phyloP scores from a whole-genome alignment of 2,329 filamentous ascomycete species.

The Myriangium duriaei region DNA sequence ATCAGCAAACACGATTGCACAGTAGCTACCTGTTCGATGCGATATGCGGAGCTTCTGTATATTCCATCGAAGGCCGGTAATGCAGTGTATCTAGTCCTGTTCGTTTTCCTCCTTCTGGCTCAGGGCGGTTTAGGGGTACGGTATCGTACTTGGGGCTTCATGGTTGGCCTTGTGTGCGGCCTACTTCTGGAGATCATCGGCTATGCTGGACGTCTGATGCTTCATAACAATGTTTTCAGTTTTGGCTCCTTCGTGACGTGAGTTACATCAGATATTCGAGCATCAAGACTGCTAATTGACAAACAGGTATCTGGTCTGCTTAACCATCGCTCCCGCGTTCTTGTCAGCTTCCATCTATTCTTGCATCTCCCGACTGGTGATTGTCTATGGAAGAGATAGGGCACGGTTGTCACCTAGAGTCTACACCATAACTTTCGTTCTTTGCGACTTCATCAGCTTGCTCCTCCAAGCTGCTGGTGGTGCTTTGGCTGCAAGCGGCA shows the following conservation, averaged over 20 bases:
- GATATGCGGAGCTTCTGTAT: constrained; percentile 38
- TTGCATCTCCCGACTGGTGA: constrained; percentile 43
- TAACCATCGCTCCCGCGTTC: constrained; percentile 46
- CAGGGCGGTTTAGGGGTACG: constrained; percentile 39
- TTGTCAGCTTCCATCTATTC: constrained; percentile 44
- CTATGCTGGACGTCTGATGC: constrained; percentile 42
- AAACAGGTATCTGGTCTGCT: constrained; percentile 39
- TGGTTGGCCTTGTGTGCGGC: constrained; percentile 37
- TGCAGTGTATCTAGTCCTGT: constrained; percentile 40
- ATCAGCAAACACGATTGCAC: constrained; percentile 14
- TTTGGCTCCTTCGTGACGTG: constrained; percentile 39
- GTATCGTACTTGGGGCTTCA: constrained; percentile 45
- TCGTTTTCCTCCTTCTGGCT: constrained; percentile 34
- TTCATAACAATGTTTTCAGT: constrained; percentile 41
- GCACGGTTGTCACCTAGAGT: constrained; percentile 13
- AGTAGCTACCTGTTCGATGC: constrained; percentile 20
- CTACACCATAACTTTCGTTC: constrained; percentile 44
- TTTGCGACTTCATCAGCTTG: constrained; percentile 42
- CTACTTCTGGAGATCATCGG: constrained; percentile 41
- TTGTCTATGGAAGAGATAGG: constrained; percentile 33
- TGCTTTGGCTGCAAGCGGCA: constrained; percentile 41
- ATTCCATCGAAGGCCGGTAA: constrained; percentile 40
- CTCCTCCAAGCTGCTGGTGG: constrained; percentile 46
- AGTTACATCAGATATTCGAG: constrained; percentile 12
- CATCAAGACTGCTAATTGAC: neutral